phyloP scores from a whole-genome alignment of 345 rosid genomes.

The Citrus inodora region DNA sequence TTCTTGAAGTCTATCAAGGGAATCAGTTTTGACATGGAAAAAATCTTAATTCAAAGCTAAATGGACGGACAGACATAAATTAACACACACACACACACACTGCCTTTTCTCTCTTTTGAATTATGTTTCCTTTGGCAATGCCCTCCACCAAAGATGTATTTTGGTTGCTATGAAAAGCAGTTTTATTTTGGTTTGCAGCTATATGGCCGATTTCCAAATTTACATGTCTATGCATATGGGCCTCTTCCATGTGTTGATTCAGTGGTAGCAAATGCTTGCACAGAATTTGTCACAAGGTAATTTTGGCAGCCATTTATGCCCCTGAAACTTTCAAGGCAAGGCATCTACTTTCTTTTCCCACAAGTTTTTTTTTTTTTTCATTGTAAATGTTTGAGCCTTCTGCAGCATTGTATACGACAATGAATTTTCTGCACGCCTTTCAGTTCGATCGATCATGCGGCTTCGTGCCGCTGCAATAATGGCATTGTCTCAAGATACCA shows the following conservation, averaged over 20 bases:
- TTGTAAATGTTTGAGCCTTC: slow-evolving; percentile 30
- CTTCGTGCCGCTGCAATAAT: slow-evolving; percentile 80
- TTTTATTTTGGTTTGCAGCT: slow-evolving; percentile 37
- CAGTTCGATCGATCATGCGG: slow-evolving; percentile 78
- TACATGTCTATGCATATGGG: slow-evolving; percentile 77
- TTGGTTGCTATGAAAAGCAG: too few relatives aligned
- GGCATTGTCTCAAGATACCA: slow-evolving; percentile 65
- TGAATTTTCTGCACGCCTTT: slow-evolving; percentile 90
- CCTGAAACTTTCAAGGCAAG: slow-evolving; percentile 12
- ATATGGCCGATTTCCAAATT: slow-evolving; percentile 49
- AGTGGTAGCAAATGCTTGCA: slow-evolving; percentile 71
- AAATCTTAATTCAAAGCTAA: too few relatives aligned
- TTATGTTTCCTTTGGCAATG: too few relatives aligned
- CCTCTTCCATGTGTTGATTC: slow-evolving; percentile 87
- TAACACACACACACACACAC: too few relatives aligned
- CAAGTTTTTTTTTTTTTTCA: slow-evolving; percentile 1
- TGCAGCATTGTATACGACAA: slow-evolving; percentile 80
- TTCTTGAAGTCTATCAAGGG: too few relatives aligned
- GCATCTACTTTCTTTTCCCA: not conserved
- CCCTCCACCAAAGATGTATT: too few relatives aligned
- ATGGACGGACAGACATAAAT: too few relatives aligned
- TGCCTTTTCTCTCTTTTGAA: too few relatives aligned
- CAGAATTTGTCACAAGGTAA: slow-evolving; percentile 83
- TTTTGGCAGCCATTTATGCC: slow-evolving; percentile 4
- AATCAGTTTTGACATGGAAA: too few relatives aligned